Evolutionary conservation across 2,329 filamentous ascomycete species (phyloP).

Genomic region (Berkeleyomyces rouxiae): DNA sequence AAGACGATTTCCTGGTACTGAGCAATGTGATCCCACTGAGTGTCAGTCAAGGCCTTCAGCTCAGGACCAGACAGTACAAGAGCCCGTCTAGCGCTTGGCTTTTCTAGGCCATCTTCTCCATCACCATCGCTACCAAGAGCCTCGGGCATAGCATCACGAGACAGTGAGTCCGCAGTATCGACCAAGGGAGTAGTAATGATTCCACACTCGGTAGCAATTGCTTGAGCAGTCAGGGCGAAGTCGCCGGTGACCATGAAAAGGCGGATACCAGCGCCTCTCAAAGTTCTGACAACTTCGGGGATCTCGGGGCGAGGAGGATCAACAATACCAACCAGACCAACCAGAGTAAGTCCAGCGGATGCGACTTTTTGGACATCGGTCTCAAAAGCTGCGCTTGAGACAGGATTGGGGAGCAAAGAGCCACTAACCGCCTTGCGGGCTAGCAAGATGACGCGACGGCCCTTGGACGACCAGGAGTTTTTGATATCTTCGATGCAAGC

Average conservation of each 20-base stretch:
- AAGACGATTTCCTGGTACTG: constrained; percentile 65
- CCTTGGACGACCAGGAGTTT: constrained; percentile 75
- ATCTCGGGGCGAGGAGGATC: constrained; percentile 93
- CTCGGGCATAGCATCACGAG: constrained; percentile 53
- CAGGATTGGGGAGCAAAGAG: constrained; percentile 49
- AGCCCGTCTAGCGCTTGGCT: constrained; percentile 24
- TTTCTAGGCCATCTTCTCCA: constrained; percentile 17
- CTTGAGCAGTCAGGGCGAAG: constrained; percentile 61
- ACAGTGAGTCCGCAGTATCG: constrained; percentile 25
- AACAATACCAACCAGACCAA: constrained; percentile 90
- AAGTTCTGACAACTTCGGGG: constrained; percentile 67
- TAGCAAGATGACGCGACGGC: constrained; percentile 85
- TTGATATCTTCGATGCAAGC: constrained; percentile 63
- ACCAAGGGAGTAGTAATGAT: constrained; percentile 53
- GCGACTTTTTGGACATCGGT: constrained; percentile 61
- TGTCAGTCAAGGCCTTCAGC: constrained; percentile 44
- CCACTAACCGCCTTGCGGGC: constrained; percentile 66
- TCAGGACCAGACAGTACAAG: constrained; percentile 51
- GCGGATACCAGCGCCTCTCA: constrained; percentile 82
- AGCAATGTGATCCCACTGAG: constrained; percentile 51
- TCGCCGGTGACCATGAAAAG: constrained; percentile 97
- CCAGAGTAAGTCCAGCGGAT: constrained; percentile 76
- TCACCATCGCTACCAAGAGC: constrained; percentile 22
- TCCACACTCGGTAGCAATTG: constrained; percentile 68
- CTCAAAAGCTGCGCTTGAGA: constrained; percentile 73